A percentile compares a stretch with the other conserved stretches of the same genome.
Conservation (phyloP, 305 asterid species). For the Galium porrigens region DNA sequence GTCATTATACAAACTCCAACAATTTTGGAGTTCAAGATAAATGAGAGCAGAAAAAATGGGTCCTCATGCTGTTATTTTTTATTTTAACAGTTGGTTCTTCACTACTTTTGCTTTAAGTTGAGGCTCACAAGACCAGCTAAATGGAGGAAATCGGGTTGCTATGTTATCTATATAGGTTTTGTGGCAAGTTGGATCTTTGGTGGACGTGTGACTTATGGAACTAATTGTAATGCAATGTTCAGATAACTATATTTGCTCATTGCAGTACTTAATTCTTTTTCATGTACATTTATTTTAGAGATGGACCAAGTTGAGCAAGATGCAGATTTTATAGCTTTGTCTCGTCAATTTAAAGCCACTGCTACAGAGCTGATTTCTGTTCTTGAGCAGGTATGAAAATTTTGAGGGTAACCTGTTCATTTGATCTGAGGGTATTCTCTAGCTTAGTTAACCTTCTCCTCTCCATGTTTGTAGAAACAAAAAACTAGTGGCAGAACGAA, state of each 20-base stretch:
- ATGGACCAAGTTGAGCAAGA: constrained; percentile 95
- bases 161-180: too few relatives aligned
- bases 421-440: neutral
- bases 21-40: neutral
- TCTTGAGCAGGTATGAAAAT: constrained; percentile 66
- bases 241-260: neutral
- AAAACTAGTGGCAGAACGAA: constrained; percentile 88
- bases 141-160: too few relatives aligned
- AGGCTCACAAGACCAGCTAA: too few relatives aligned
- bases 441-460: constrained; percentile 1
- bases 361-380: constrained; percentile 90
- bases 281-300: constrained; percentile 39
- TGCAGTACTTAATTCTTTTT: constrained; percentile 24
- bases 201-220: too few relatives aligned
- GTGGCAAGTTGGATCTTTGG: too few relatives aligned
- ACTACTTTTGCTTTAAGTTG: neutral
- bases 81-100: neutral
- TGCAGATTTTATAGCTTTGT: constrained; percentile 67
- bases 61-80: too few relatives aligned
- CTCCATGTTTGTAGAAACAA: constrained; percentile 51
- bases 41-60: neutral
- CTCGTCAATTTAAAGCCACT: constrained; percentile 86
- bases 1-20: too few relatives aligned
- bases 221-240: neutral
- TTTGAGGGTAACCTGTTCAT: constrained; percentile 7